A percentile compares a stretch with the other conserved stretches of the same genome.
Evolutionary conservation across 2,329 filamentous ascomycete genomes (phyloP).

Genomic region (Nakataea oryzae): DNA sequence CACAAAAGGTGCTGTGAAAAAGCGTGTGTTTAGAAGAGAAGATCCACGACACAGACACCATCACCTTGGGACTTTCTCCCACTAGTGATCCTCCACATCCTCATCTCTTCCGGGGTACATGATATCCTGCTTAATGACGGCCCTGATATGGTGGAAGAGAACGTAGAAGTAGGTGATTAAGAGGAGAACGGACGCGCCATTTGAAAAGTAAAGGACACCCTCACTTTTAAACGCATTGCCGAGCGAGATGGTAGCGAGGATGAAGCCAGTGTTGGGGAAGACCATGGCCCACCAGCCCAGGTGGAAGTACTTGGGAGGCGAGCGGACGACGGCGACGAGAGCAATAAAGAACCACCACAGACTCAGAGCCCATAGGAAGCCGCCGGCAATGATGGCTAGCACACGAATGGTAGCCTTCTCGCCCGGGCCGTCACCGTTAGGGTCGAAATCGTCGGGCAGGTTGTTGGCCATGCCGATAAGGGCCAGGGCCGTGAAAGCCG

Average conservation of each 20-base stretch:
- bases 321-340: conserved; percentile 29
- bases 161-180: conserved; percentile 45
- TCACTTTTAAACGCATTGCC: conserved; percentile 40
- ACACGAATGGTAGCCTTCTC: conserved; percentile 13
- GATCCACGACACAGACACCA: no score
- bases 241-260: conserved; percentile 46
- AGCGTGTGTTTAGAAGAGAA: not conserved
- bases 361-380: conserved; percentile 50
- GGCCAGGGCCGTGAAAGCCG: conserved; percentile 31
- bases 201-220: conserved; percentile 41
- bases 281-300: conserved; percentile 54
- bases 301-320: conserved; percentile 24
- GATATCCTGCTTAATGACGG: conserved; percentile 39
- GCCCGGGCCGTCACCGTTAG: conserved; percentile 1
- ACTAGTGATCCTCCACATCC: conserved; percentile 21
- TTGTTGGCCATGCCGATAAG: conserved; percentile 21
- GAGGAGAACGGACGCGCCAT: conserved; percentile 43
- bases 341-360: conserved; percentile 40
- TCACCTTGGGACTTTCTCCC: not conserved
- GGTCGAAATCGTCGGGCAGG: conserved; percentile 18
- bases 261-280: conserved; percentile 56
- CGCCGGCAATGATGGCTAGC: not conserved
- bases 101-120: conserved; percentile 51
- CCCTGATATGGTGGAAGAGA: conserved; percentile 34
- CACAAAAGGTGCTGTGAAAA: not conserved